Evolutionary conservation across 805 yeast genomes (phyloP).

Genomic region (Ogataea minuta): DNA sequence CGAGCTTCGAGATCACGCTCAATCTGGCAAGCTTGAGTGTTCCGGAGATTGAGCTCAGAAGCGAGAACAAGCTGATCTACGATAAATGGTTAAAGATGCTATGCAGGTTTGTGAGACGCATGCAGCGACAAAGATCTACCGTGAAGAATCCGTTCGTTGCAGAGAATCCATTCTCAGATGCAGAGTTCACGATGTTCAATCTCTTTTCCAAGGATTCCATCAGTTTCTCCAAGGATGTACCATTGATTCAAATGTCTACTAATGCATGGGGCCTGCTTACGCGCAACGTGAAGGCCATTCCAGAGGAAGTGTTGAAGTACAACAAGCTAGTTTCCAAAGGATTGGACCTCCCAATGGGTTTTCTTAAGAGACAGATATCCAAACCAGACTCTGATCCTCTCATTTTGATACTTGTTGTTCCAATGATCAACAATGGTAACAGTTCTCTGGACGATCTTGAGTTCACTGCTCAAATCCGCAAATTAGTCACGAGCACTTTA

Average conservation of each 20-base stretch:
- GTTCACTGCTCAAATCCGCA: slow-evolving; percentile 19
- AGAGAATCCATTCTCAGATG: slow-evolving; percentile 7
- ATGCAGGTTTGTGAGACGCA: slow-evolving; percentile 19
- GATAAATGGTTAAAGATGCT: slow-evolving; percentile 31
- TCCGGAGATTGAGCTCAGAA: slow-evolving; percentile 24
- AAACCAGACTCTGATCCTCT: slow-evolving; percentile 36
- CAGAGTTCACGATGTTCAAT: slow-evolving; percentile 4
- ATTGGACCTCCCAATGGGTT: slow-evolving; percentile 40
- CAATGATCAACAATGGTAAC: slow-evolving; percentile 23
- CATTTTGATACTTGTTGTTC: slow-evolving; percentile 27
- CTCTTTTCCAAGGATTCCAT: slow-evolving; percentile 2
- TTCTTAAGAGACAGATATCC: slow-evolving; percentile 39
- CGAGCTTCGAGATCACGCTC: slow-evolving; percentile 18
- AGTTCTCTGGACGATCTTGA: slow-evolving; percentile 21
- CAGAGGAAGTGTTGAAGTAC: slow-evolving; percentile 39
- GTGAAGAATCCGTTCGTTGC: slow-evolving; percentile 3
- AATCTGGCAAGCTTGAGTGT: slow-evolving; percentile 26
- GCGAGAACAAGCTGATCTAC: slow-evolving; percentile 24
- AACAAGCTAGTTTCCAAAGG: slow-evolving; percentile 38
- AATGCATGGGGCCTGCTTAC: slow-evolving; percentile 48
- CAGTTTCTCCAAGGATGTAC: slow-evolving; percentile 22
- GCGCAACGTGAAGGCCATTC: slow-evolving; percentile 33
- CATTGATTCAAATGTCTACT: slow-evolving; percentile 47
- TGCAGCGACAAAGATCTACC: slow-evolving; percentile 2
- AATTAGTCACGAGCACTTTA: slow-evolving; percentile 13